Evolutionary conservation across 306 rosid genomes (phyloP).

Genomic region (Acmispon strigosus): DNA sequence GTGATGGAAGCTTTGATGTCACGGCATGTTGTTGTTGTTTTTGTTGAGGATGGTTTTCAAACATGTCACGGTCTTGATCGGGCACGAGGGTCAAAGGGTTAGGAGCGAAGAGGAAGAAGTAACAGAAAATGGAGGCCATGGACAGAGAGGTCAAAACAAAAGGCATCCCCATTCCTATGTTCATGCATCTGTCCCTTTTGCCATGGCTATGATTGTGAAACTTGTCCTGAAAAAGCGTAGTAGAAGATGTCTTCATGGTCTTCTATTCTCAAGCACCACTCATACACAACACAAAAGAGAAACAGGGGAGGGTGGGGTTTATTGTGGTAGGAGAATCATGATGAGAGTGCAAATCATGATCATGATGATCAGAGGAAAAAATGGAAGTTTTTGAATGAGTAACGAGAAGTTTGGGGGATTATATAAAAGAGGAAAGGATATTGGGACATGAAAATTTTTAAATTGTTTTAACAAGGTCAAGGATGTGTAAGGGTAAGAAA

Average conservation of each 20-base stretch:
- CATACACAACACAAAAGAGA: not conserved
- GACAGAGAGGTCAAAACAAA: constrained; percentile 38
- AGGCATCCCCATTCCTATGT: constrained; percentile 31
- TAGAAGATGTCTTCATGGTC: constrained; percentile 32
- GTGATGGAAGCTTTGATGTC: not conserved
- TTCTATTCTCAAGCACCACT: not conserved
- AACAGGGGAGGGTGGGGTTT: not conserved
- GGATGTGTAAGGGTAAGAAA: too few species aligned
- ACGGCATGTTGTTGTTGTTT: not conserved
- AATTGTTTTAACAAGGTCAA: too few species aligned
- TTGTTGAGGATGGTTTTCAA: constrained; percentile 12
- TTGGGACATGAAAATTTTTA: too few species aligned
- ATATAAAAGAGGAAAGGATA: too few species aligned
- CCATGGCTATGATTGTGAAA: not conserved
- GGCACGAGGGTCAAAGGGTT: constrained; percentile 27
- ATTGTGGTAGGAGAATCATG: constrained; percentile 2
- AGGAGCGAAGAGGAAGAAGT: constrained; percentile 44
- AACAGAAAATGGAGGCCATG: constrained; percentile 34
- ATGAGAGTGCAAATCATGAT: not conserved
- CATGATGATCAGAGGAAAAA: not conserved
- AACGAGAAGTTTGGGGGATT: not conserved
- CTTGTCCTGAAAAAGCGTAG: constrained; percentile 24
- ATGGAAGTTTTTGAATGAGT: not conserved
- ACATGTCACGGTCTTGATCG: constrained; percentile 17
- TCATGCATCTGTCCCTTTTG: constrained; percentile 36